phyloP scores from a whole-genome alignment of 2,329 filamentous ascomycete genomes.

The Phialemonium atrogriseum region DNA sequence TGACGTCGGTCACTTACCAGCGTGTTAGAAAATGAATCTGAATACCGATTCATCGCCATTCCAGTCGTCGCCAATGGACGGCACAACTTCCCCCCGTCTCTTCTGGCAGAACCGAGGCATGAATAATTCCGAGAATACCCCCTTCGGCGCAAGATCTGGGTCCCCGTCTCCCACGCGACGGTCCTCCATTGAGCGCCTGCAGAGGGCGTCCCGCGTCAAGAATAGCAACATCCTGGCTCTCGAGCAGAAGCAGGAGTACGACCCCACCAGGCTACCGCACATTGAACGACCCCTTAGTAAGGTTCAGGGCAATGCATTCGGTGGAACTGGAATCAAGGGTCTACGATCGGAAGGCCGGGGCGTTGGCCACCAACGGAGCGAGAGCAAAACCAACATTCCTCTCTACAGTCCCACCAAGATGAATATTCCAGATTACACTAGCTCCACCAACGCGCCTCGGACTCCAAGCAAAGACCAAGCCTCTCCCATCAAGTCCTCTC shows the following conservation, averaged over 20 bases:
- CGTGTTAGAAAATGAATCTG: slow-evolving; percentile 62
- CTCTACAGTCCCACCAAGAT: slow-evolving; percentile 45
- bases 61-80: slow-evolving; percentile 70
- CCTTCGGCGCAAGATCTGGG: slow-evolving; percentile 47
- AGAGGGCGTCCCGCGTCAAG: slow-evolving; percentile 90
- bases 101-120: slow-evolving; percentile 84
- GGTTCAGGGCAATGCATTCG: slow-evolving; percentile 64
- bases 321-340: slow-evolving; percentile 46
- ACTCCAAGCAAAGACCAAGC: slow-evolving; percentile 61
- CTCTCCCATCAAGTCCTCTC: slow-evolving; percentile 84
- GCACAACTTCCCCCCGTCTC: slow-evolving; percentile 65
- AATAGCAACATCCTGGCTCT: slow-evolving; percentile 96
- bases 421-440: slow-evolving; percentile 28
- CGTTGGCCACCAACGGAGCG: slow-evolving; percentile 38
- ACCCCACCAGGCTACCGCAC: slow-evolving; percentile 67
- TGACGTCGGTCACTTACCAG: slow-evolving; percentile 8
- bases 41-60: slow-evolving; percentile 73
- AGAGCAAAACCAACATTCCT: slow-evolving; percentile 56
- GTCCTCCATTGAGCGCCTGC: slow-evolving; percentile 90
- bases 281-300: slow-evolving; percentile 77
- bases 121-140: slow-evolving; percentile 63
- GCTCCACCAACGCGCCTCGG: slow-evolving; percentile 18
- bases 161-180: slow-evolving; percentile 69
- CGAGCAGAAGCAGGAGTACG: slow-evolving; percentile 88
- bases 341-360: slow-evolving; percentile 41